Base-by-base conservation (phyloP, 139 green algal species). In the Bryopsis sp. region DNA sequence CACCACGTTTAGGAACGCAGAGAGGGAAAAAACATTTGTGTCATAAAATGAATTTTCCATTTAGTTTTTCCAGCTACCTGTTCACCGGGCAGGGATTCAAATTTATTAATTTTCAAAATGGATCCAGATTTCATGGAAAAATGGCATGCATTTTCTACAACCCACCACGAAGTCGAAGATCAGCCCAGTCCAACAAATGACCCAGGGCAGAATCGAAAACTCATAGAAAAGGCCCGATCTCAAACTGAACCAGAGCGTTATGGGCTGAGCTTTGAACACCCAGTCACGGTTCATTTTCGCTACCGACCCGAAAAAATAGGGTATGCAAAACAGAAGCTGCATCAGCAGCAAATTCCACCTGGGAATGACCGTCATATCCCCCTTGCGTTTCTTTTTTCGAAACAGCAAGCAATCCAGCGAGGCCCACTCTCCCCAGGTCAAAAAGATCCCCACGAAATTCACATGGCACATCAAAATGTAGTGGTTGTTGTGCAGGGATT, bases 391-490 rank as follows among this genome's bases (percentile, higher is more conserved):
- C 8, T 31, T 11, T 19, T 48, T 48, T 19, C 11, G 28, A n/a
- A n/a, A n/a, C 28, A 67, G 34, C 24, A 47, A 48, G 19, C 24
- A 22, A 67, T 67, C 59, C 28, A 67, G 5, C n/a, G 59, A 67
- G 28, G 11, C 33, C 59, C 59, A 67, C 7, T 26, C n/a, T 19
- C 19, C 19, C 59, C 59, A 67, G 59, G 39, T 67, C 5, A 67
- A 26, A 46, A 67, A 67, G 31, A 26, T 39, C 33, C 33, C 59
- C 7, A 67, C 33, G 59, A 67, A 67, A 19, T 47, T 48, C 5
- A 67, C 43, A 31, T 67, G 59, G 31, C 59, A 67, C 59, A 67
- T 67, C 59, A 67, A 26, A 19, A 67, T 31, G 43, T 67, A 67
- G 43, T 67, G 59, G 33, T 67, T 67, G 31, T 67, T 67, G 59